phyloP scores from a whole-genome alignment of 495 filamentous ascomycete genomes.

The Stereocaulon alpinum region DNA sequence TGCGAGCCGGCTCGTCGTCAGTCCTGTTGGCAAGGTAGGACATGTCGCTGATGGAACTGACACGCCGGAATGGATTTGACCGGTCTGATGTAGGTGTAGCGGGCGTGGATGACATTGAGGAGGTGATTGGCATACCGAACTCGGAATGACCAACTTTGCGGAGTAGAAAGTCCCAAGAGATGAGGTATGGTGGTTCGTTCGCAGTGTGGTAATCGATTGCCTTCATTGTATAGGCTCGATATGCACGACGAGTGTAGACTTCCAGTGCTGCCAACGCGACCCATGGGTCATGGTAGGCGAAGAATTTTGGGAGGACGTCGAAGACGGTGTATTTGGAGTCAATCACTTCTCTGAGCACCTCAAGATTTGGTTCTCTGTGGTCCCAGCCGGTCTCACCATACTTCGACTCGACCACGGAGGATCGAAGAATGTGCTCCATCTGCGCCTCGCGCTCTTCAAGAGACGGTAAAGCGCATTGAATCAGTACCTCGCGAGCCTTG shows the following conservation, averaged over 20 bases:
- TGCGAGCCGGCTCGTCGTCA: slow-evolving; percentile 66
- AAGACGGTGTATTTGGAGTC: slow-evolving; percentile 98
- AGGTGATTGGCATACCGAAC: slow-evolving; percentile 67
- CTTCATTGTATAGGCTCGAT: slow-evolving; percentile 88
- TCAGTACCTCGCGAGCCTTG: slow-evolving; percentile 92
- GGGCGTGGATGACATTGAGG: slow-evolving; percentile 70
- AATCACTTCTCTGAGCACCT: slow-evolving; percentile 89
- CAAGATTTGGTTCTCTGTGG: slow-evolving; percentile 78
- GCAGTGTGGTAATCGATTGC: slow-evolving; percentile 76
- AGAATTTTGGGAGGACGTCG: slow-evolving; percentile 90
- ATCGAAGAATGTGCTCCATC: slow-evolving; percentile 98
- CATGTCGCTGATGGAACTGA: slow-evolving; percentile 95
- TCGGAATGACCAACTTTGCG: slow-evolving; percentile 86
- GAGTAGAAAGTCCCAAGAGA: slow-evolving; percentile 93
- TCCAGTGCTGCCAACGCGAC: slow-evolving; percentile 89
- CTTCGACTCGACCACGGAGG: slow-evolving; percentile 89
- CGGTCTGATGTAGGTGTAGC: slow-evolving; percentile 61
- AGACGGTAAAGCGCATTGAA: slow-evolving; percentile 92
- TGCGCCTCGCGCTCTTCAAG: slow-evolving; percentile 88
- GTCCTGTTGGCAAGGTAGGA: slow-evolving; percentile 63
- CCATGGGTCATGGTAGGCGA: slow-evolving; percentile 87
- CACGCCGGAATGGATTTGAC: slow-evolving; percentile 57
- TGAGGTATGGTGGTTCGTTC: slow-evolving; percentile 63
- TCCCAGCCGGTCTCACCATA: slow-evolving; percentile 98
- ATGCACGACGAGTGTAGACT: slow-evolving; percentile 91